Conservation (phyloP, 371 early-diverging fungal species). For the Mucor plumbeus region DNA sequence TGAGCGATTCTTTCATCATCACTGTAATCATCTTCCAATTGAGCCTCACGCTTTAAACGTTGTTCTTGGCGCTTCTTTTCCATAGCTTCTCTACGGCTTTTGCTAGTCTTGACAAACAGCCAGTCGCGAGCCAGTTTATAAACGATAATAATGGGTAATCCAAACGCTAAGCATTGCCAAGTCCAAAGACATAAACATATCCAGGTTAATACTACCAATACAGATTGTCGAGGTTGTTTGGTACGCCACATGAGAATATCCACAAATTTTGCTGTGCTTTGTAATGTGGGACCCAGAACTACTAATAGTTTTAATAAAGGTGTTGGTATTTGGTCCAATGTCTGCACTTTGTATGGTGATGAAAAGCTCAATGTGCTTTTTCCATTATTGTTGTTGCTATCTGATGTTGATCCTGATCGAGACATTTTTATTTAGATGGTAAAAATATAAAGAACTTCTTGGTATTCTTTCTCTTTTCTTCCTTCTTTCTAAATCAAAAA, state of each 20-base stretch:
- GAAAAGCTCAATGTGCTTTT: conserved; percentile 27
- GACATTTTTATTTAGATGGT: background rate
- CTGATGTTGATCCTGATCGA: background rate
- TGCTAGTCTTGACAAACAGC: conserved; percentile 30
- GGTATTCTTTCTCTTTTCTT: background rate
- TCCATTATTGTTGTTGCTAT: background rate
- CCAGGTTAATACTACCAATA: conserved; percentile 37
- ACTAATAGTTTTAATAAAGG: conserved; percentile 41
- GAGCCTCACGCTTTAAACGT: conserved; percentile 11
- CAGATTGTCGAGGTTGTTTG: conserved; percentile 30
- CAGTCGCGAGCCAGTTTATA: conserved; percentile 37
- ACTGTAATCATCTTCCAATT: conserved; percentile 24
- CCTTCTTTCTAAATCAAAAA: background rate
- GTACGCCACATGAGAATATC: conserved; percentile 38
- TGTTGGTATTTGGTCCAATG: conserved; percentile 50
- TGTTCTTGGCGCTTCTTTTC: conserved; percentile 32
- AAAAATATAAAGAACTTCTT: background rate
- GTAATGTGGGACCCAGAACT: conserved; percentile 35
- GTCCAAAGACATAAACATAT: conserved; percentile 41
- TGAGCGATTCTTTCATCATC: conserved; percentile 28
- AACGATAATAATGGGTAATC: conserved; percentile 31
- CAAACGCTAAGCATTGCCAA: conserved; percentile 32
- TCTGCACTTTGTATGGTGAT: conserved; percentile 43
- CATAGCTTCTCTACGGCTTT: conserved; percentile 35
- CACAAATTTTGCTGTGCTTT: conserved; percentile 9